These are phyloP conservation scores for Rugonectria rugulosa DNA, from an alignment of 2,329 filamentous ascomycete species.

Conservation along the genomic window DNA sequence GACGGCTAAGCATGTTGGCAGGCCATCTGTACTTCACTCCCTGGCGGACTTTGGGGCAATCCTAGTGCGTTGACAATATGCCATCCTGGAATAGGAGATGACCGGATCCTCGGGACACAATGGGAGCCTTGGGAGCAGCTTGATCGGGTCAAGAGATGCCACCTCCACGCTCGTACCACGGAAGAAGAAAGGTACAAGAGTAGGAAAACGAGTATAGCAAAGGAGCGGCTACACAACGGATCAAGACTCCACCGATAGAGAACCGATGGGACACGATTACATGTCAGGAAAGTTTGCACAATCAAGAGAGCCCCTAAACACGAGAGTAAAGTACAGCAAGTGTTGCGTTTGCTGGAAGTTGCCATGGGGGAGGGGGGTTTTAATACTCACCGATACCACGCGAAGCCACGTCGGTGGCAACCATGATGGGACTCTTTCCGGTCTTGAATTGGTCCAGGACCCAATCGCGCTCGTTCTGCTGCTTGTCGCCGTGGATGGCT, in stretches of 20 bases:
- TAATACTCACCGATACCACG: slow-evolving; percentile 99
- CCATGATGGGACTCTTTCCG: slow-evolving; percentile 99
- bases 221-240: slow-evolving; percentile 53
- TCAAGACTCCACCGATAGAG: slow-evolving; percentile 86
- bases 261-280: slow-evolving; percentile 81
- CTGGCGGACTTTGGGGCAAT: slow-evolving; percentile 65
- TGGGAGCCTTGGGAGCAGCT: slow-evolving; percentile 70
- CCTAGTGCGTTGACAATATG: slow-evolving; percentile 61
- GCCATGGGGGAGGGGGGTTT: slow-evolving; percentile 56
- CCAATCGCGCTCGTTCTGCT: slow-evolving; percentile 99
- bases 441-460: slow-evolving; percentile 99
- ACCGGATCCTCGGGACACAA: slow-evolving; percentile 62
- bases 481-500: slow-evolving; percentile 99
- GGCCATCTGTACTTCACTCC: slow-evolving; percentile 60
- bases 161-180: slow-evolving; percentile 79
- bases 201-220: slow-evolving; percentile 79
- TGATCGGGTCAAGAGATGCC: slow-evolving; percentile 81
- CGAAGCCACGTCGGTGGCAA: slow-evolving; percentile 98
- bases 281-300: slow-evolving; percentile 93
- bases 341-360: slow-evolving; percentile 63
- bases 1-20: slow-evolving; percentile 60
- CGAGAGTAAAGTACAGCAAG: slow-evolving; percentile 87
- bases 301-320: slow-evolving; percentile 86
- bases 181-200: slow-evolving; percentile 70
- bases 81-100: slow-evolving; percentile 61